Conservation (phyloP, 139 green algal genomes). For the Tetradesmus obliquus region DNA sequence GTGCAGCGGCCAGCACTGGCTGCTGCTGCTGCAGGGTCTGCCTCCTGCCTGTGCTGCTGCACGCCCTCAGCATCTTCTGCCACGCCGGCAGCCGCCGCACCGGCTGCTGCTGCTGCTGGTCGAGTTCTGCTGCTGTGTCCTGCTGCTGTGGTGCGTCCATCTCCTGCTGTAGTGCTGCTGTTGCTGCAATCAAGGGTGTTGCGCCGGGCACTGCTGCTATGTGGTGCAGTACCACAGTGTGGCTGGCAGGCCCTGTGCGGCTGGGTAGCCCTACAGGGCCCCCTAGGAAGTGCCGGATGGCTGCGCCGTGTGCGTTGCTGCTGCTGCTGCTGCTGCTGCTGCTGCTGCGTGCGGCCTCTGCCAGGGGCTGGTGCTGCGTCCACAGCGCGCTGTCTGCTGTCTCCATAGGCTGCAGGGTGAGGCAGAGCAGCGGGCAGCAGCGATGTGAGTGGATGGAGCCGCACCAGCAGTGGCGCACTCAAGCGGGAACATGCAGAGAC, state of each 20-base stretch:
- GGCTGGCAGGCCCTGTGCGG: background rate
- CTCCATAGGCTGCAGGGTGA: background rate
- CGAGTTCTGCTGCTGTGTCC: background rate
- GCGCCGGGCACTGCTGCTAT: background rate
- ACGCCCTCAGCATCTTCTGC: background rate
- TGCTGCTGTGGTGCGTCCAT: background rate
- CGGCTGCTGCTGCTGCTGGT: conserved; percentile 18
- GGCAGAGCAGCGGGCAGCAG: background rate
- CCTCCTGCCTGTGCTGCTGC: background rate
- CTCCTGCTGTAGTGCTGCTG: background rate
- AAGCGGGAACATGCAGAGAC: no score
- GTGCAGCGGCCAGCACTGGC: background rate
- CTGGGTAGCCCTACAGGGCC: background rate
- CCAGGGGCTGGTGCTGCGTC: background rate
- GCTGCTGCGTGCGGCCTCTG: background rate
- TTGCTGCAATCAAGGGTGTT: background rate
- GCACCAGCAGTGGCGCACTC: background rate
- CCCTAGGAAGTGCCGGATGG: background rate
- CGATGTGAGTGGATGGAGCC: background rate
- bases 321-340: background rate
- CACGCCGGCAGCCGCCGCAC: background rate
- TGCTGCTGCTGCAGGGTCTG: background rate
- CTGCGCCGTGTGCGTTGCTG: background rate
- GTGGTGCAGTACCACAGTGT: conserved; percentile 27
- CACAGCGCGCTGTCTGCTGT: background rate